These are phyloP conservation scores for Stachybotrys echinatus DNA, from an alignment of 2,329 filamentous ascomycete species.

Conservation along the genomic window DNA sequence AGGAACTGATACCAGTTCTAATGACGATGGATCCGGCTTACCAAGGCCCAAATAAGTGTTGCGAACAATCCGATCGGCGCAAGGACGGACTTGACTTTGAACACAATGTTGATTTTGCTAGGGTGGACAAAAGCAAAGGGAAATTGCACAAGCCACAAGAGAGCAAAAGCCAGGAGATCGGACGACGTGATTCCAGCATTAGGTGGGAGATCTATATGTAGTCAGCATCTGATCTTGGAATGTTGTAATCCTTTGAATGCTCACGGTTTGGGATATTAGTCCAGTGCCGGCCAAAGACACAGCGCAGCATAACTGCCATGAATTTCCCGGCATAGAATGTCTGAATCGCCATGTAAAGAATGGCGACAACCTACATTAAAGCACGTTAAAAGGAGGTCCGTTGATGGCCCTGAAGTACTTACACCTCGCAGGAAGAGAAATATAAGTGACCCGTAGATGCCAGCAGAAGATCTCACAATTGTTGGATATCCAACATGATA, in stretches of 20 bases:
- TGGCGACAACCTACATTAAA: not conserved
- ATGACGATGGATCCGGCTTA: no score
- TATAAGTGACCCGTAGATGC: not conserved
- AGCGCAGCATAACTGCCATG: not conserved
- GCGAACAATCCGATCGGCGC: not conserved
- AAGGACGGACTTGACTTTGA: not conserved
- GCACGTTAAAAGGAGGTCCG: not conserved
- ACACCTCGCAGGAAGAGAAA: not conserved
- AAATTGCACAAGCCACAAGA: not conserved
- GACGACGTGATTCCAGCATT: not conserved
- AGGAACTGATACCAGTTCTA: no score
- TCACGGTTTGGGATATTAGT: not conserved
- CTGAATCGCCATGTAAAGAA: not conserved
- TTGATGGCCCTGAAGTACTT: not conserved
- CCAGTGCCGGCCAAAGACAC: not conserved
- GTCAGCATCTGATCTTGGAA: no score
- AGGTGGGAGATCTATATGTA: not conserved
- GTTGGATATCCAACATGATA: not conserved
- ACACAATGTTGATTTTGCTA: not conserved
- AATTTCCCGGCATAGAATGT: slow-evolving; percentile 1
- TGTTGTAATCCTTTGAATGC: no score
- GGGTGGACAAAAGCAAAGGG: not conserved
- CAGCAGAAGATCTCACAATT: not conserved
- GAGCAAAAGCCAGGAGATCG: not conserved
- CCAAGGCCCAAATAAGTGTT: not conserved